Percentiles rank a stretch among this genome's conserved stretches.
These are phyloP conservation scores for Fusarium buharicum DNA, from an alignment of 2,329 filamentous ascomycete species.

Conservation along the genomic window DNA sequence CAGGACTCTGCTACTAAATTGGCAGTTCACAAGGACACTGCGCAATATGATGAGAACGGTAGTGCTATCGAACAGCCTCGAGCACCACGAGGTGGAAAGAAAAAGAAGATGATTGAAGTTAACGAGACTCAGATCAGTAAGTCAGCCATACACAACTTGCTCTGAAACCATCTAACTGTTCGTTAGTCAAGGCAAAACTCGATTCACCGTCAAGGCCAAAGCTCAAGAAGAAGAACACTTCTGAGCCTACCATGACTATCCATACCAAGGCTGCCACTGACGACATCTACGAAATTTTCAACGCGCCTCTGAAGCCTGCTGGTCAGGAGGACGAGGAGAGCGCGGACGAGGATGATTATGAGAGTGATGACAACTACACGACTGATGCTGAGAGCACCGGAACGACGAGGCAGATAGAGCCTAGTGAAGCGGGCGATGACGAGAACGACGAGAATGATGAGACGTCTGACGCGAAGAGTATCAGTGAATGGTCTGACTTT, in stretches of 20 bases:
- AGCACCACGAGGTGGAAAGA: constrained; percentile 64
- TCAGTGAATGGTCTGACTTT: constrained; percentile 91
- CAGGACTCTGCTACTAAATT: constrained; percentile 40
- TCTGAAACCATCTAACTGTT: constrained; percentile 44
- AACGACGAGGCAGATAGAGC: constrained; percentile 74
- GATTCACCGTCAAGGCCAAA: constrained; percentile 90
- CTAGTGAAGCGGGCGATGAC: constrained; percentile 59
- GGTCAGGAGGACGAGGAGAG: constrained; percentile 52
- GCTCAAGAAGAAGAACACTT: constrained; percentile 76
- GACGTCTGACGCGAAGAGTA: constrained; percentile 67
- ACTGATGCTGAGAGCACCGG: constrained; percentile 86
- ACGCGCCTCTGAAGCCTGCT: constrained; percentile 69
- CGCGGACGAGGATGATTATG: constrained; percentile 74
- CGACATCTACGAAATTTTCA: constrained; percentile 98
- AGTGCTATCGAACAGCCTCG: constrained; percentile 57
- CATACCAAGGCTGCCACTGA: constrained; percentile 95
- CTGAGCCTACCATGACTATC: constrained; percentile 97
- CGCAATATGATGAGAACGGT: constrained; percentile 69
- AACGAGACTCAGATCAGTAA: constrained; percentile 93
- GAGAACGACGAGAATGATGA: constrained; percentile 52
- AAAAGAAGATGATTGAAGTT: constrained; percentile 84
- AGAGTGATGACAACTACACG: constrained; percentile 80
- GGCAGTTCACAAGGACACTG: constrained; percentile 44
- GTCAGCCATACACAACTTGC: constrained; percentile 47
- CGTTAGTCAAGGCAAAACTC: constrained; percentile 86